Conservation (phyloP, 495 filamentous ascomycete species). For the Neurospora sp. region DNA sequence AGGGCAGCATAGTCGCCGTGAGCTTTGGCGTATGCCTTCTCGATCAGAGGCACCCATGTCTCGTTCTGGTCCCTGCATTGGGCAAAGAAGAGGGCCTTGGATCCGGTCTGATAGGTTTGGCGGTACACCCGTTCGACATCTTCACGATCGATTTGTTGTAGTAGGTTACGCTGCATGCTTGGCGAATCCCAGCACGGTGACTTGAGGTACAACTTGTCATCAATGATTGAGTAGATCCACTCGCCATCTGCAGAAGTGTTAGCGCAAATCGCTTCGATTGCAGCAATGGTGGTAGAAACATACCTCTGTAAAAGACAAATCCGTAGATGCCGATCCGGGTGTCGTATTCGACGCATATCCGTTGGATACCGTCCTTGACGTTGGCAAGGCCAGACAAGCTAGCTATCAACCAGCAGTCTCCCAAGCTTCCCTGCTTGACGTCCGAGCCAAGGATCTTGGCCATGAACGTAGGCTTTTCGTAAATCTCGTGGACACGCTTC, state of each 20-base stretch:
- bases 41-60: slow-evolving; percentile 86
- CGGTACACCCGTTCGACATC: slow-evolving; percentile 69
- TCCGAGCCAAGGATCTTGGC: slow-evolving; percentile 66
- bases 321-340: slow-evolving; percentile 77
- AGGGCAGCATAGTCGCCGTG: slow-evolving; percentile 77
- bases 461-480: slow-evolving; percentile 77
- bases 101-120: slow-evolving; percentile 66
- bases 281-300: neutral
- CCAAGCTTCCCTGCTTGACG: slow-evolving; percentile 69
- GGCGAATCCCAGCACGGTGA: slow-evolving; percentile 69
- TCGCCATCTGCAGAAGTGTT: slow-evolving; percentile 55
- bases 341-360: slow-evolving; percentile 74
- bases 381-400: slow-evolving; percentile 78
- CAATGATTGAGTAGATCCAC: slow-evolving; percentile 88
- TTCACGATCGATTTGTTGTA: slow-evolving; percentile 49
- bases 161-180: slow-evolving; percentile 41
- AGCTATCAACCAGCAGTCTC: slow-evolving; percentile 91
- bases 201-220: slow-evolving; percentile 69
- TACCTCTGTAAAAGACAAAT: slow-evolving; percentile 76
- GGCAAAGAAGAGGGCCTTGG: slow-evolving; percentile 78
- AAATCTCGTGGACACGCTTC: slow-evolving; percentile 74
- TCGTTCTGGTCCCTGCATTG: slow-evolving; percentile 81
- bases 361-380: slow-evolving; percentile 63
- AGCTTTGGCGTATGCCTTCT: slow-evolving; percentile 94
- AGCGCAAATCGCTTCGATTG: neutral